phyloP scores from a whole-genome alignment of 306 rosid species.

The Dalbergia cochinchinensis region DNA sequence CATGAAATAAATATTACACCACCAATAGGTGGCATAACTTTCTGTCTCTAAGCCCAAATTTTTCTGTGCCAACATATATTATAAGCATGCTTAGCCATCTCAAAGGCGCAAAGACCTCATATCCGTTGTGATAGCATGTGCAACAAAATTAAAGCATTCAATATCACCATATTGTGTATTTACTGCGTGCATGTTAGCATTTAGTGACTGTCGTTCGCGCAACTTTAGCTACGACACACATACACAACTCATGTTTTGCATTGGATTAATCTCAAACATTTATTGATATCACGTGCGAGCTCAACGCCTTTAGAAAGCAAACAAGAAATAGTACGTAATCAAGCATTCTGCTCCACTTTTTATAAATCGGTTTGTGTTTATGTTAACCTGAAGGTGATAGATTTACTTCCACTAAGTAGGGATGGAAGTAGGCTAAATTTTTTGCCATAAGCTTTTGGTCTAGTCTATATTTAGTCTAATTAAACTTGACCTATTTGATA shows the following conservation, averaged over 20 bases:
- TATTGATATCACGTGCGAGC: constrained; percentile 58
- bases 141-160: constrained; percentile 58
- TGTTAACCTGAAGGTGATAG: constrained; percentile 16
- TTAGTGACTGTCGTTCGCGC: constrained; percentile 67
- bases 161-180: constrained; percentile 61
- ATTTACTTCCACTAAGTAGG: neutral
- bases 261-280: constrained; percentile 52
- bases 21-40: constrained; percentile 35
- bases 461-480: no score
- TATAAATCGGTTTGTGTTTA: neutral
- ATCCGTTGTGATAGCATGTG: constrained; percentile 51
- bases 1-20: constrained; percentile 23
- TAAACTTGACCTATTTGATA: no score
- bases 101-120: constrained; percentile 31
- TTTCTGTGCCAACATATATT: constrained; percentile 61
- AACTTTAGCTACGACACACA: constrained; percentile 60
- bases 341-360: neutral
- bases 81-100: constrained; percentile 43
- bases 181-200: constrained; percentile 67
- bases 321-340: neutral
- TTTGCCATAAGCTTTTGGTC: no score
- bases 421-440: no score
- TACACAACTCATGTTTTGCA: constrained; percentile 45
- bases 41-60: constrained; percentile 42
- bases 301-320: constrained; percentile 25